Evolutionary conservation across 2,329 filamentous ascomycete species (phyloP), one percentile per base, ranked within the genome.

Genomic region (Diaporthe batatas): DNA sequence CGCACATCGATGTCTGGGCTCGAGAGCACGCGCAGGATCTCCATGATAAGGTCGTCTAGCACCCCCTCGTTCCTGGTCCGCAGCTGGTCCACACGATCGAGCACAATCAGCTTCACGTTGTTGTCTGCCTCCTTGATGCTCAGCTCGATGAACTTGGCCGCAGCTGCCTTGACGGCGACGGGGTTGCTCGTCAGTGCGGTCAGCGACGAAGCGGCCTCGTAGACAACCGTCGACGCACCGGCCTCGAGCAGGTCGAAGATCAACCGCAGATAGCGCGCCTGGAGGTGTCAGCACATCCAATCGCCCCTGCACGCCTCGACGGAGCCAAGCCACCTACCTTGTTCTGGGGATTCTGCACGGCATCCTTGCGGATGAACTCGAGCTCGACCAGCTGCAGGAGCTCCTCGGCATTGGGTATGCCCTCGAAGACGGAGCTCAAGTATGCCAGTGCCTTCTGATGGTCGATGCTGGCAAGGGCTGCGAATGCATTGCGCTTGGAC

Each of bases 101-200:
- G 88, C 25, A 99, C 96, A 77, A 99, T 99, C 58, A 99, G 91
- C 86, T 99, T 99, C 76, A 99, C 96, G 80, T 99, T 99, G 87
- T 99, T 99, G 82, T 99, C 96, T 0, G 96, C 92, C 84, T 98
- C 96, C 84, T 97, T 98, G 81, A 99, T 98, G 81, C 93, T 95
- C 11, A 99, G 88, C 83, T 99, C 96, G 76, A 98, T 98, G 81
- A 99, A 96, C 81, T 99, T 99, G 77, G 91, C 90, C 18, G 96
- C 96, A 12, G 96, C 96, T 34, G 96, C 96, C 85, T 98, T 99
- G 73, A 99, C 96, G 23, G 96, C 96, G 16, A 99, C 96, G 0
- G 96, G 96, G 84, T 99, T 99, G 83, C 91, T 97, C 25, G 96
- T 99, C 69, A 99, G 89, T 1, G 95, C 92, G 8, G 96, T 98